Conservation (phyloP, 73 alveolate species). For the Paramecium sexaurelia region DNA sequence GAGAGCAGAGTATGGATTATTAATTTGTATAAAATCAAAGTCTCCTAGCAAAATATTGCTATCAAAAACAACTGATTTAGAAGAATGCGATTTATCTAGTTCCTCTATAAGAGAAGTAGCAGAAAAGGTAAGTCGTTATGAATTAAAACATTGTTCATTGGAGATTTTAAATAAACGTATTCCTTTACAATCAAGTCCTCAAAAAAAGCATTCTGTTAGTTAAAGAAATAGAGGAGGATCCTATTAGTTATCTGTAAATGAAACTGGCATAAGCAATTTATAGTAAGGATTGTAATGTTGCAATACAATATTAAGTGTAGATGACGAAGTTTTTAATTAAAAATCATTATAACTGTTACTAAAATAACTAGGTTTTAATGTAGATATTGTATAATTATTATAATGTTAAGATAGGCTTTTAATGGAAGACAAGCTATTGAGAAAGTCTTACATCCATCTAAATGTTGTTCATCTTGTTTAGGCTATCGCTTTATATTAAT, state of each 20-base stretch:
- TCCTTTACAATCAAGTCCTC: background rate
- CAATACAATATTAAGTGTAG: constrained; percentile 52
- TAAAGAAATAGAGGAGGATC: background rate
- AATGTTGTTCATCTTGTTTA: constrained; percentile 37
- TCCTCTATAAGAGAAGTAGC: background rate
- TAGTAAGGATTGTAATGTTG: background rate
- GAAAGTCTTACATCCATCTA: background rate
- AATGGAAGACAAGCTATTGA: constrained; percentile 66
- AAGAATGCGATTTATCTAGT: constrained; percentile 40
- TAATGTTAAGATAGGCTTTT: constrained; percentile 28
- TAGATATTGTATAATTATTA: constrained; percentile 29
- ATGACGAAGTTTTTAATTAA: constrained; percentile 62
- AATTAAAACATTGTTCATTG: background rate
- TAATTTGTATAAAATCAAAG: constrained; percentile 8
- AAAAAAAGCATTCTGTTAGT: background rate
- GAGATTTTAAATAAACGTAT: background rate
- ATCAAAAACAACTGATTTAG: background rate
- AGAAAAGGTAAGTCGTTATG: background rate
- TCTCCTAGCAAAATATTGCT: constrained; percentile 28
- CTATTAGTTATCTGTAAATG: background rate
- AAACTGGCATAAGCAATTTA: background rate
- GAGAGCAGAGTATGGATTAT: constrained; percentile 49
- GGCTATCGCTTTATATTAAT: constrained; percentile 54
- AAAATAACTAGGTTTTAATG: constrained; percentile 15
- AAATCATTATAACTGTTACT: constrained; percentile 19